Evolutionary conservation across 305 asterid species (phyloP), one percentile per base, ranked within the genome.

Genomic region (Plantago lanceolata): DNA sequence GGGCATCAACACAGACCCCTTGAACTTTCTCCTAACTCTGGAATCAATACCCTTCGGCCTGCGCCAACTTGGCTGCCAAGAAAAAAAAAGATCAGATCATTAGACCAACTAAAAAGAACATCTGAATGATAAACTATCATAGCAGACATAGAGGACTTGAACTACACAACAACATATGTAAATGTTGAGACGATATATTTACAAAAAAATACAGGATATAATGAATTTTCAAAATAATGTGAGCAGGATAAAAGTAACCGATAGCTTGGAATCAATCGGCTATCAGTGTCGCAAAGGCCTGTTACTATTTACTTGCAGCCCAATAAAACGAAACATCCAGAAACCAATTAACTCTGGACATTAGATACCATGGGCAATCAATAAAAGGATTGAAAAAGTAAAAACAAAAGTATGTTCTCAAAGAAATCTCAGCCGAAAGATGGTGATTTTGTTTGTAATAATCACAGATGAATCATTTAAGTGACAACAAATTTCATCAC

Each of bases 41-140:
- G 94, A 84, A 59, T 88, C 94, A 12, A 82, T 88, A 78, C 88
- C 92, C 88, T 88, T 85, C 0, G 94, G 94, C 43, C 94, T 70
- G 5, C 87, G 85, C 87, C 90, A 84, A 74, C 58, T 88, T 61
- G 75, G 24, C 91, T 84, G 64, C 21, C 45, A 20, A 0, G 1
- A 17, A 33, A 4, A 0, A 3, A 55, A 16, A 20, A 57, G 8
- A 19, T 71, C 55, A 66, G 72, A n/a, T n/a, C n/a, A n/a, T n/a
- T n/a, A n/a, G n/a, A n/a, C n/a, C n/a, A n/a, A n/a, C n/a, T n/a
- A n/a, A n/a, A n/a, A n/a, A n/a, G n/a, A n/a, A n/a, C n/a, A n/a
- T n/a, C n/a, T n/a, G n/a, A n/a, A n/a, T n/a, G n/a, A n/a, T n/a
- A n/a, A n/a, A n/a, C n/a, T n/a, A n/a, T n/a, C n/a, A n/a, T n/a